Evolutionary conservation across 768 basidiomycete species (phyloP).

Genomic region (Xanthoconium stramineum): DNA sequence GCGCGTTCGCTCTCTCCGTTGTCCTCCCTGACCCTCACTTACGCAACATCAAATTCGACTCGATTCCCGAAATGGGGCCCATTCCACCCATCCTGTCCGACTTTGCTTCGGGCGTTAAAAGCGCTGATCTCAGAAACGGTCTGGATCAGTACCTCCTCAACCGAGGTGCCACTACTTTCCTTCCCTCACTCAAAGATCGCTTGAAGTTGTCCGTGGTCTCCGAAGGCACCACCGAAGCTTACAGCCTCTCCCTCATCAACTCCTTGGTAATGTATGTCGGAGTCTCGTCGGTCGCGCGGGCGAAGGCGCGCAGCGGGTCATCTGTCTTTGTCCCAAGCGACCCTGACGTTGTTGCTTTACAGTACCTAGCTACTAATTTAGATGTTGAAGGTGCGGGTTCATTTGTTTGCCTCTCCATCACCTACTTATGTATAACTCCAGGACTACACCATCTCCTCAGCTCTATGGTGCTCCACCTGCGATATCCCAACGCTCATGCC

Average conservation of each 20-base stretch:
- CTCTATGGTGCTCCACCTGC: slow-evolving; percentile 90
- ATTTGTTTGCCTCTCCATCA: not conserved
- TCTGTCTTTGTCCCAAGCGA: slow-evolving; percentile 79
- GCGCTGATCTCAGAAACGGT: slow-evolving; percentile 69
- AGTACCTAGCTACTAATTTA: slow-evolving; percentile 77
- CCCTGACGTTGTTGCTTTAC: slow-evolving; percentile 80
- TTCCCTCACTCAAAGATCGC: slow-evolving; percentile 75
- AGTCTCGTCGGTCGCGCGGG: slow-evolving; percentile 87
- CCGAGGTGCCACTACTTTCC: slow-evolving; percentile 68
- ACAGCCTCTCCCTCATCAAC: slow-evolving; percentile 89
- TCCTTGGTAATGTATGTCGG: slow-evolving; percentile 95
- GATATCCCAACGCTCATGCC: slow-evolving; percentile 98
- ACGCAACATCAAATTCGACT: slow-evolving; percentile 67
- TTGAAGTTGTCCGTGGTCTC: slow-evolving; percentile 50
- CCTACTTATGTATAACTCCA: slow-evolving; percentile 29
- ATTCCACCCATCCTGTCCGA: slow-evolving; percentile 94
- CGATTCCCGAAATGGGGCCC: slow-evolving; percentile 85
- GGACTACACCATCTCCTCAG: slow-evolving; percentile 94
- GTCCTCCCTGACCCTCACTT: slow-evolving; percentile 85
- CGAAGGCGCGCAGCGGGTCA: slow-evolving; percentile 79
- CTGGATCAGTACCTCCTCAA: slow-evolving; percentile 85
- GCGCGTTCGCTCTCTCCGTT: slow-evolving; percentile 84
- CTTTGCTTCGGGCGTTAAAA: slow-evolving; percentile 79
- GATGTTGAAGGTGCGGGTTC: slow-evolving; percentile 79
- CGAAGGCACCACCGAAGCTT: slow-evolving; percentile 53